phyloP scores from a whole-genome alignment of 495 filamentous ascomycete genomes.

The Podospora sp. region DNA sequence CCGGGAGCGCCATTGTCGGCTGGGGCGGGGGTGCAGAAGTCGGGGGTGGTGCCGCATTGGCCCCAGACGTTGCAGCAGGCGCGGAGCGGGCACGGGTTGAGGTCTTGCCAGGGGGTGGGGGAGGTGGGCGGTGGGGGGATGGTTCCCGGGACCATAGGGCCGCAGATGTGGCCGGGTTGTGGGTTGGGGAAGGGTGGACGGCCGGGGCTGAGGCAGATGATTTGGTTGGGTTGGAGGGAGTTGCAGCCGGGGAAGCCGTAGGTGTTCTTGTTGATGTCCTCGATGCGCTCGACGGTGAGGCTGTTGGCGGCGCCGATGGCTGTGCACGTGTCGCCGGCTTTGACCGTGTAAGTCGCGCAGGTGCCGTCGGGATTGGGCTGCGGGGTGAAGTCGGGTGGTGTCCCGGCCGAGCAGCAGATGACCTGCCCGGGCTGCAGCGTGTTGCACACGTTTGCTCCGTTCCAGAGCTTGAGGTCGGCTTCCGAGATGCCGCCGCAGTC shows the following conservation, averaged over 20 bases:
- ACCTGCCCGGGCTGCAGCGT: conserved; percentile 36
- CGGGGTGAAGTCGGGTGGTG: conserved; percentile 39
- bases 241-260: conserved; percentile 55
- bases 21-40: conserved; percentile 41
- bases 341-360: conserved; percentile 41
- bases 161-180: conserved; percentile 43
- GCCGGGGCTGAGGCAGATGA: conserved; percentile 53
- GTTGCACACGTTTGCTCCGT: conserved; percentile 33
- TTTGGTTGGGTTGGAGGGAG: conserved; percentile 26
- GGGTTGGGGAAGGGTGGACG: conserved; percentile 46
- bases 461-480: too few species aligned
- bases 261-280: conserved; percentile 43
- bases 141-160: conserved; percentile 45
- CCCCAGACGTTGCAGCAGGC: conserved; percentile 43
- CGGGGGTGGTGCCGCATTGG: conserved; percentile 47
- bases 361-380: conserved; percentile 44
- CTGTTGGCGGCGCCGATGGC: conserved; percentile 30
- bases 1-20: conserved; percentile 32
- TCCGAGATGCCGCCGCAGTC: too few species aligned
- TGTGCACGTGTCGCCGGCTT: conserved; percentile 36
- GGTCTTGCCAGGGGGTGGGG: conserved; percentile 14
- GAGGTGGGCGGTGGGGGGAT: conserved; percentile 17
- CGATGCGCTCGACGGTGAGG: conserved; percentile 38
- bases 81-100: conserved; percentile 38
- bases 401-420: conserved; percentile 49